Conservation (phyloP, 2,329 filamentous ascomycete genomes). For the Ophiosphaerella narmari region DNA sequence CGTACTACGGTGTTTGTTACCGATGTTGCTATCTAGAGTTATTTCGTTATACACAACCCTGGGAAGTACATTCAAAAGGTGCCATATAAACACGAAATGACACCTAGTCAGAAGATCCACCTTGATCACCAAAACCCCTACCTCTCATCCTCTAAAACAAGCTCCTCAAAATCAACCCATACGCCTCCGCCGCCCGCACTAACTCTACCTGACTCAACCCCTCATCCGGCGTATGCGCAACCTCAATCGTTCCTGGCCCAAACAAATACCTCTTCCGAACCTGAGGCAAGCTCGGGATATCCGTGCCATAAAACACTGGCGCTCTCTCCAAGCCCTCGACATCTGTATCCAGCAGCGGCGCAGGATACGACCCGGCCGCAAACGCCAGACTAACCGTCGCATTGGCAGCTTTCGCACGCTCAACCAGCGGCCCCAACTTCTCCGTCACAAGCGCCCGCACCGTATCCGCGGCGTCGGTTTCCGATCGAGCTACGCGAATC, state of each 20-base stretch:
- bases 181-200: slow-evolving; percentile 27
- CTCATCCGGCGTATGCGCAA: slow-evolving; percentile 29
- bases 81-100: no score
- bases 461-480: slow-evolving; percentile 19
- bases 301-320: slow-evolving; percentile 31
- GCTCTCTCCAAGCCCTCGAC: slow-evolving; percentile 26
- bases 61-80: no score
- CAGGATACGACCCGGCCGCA: slow-evolving; percentile 10
- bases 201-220: slow-evolving; percentile 24
- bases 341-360: slow-evolving; percentile 26
- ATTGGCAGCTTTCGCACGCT: slow-evolving; percentile 16
- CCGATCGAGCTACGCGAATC: slow-evolving; percentile 47
- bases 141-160: slow-evolving; percentile 8
- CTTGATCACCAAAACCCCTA: no score
- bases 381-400: slow-evolving; percentile 20
- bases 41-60: no score
- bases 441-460: slow-evolving; percentile 23
- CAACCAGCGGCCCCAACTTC: slow-evolving; percentile 19
- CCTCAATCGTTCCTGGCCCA: slow-evolving; percentile 26
- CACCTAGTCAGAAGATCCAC: no score
- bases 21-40: no score
- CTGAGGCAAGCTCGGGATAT: slow-evolving; percentile 28
- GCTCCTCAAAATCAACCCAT: slow-evolving; percentile 24
- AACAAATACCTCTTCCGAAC: slow-evolving; percentile 29
- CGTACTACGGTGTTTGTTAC: no score